Conservation (phyloP, 1,139 yeast genomes). For the Yamadazyma mexicana region DNA sequence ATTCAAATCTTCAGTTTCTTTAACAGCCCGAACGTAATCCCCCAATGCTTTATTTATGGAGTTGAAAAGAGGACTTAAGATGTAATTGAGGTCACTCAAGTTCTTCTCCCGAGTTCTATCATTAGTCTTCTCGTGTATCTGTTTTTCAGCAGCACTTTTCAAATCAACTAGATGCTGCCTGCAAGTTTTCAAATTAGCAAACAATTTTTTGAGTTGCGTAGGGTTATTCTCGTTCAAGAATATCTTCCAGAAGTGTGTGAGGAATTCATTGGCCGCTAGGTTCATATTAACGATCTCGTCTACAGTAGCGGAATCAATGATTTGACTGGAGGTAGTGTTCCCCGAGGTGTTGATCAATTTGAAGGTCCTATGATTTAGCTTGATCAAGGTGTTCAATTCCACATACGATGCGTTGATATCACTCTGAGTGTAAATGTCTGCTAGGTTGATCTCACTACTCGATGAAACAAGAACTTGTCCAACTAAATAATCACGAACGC, state of each 20-base stretch:
- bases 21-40: constrained; percentile 33
- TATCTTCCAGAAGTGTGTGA: constrained; percentile 47
- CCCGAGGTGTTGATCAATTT: constrained; percentile 15
- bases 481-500: constrained; percentile 27
- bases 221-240: constrained; percentile 40
- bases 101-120: constrained; percentile 37
- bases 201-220: constrained; percentile 38
- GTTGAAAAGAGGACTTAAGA: constrained; percentile 26
- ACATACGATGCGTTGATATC: constrained; percentile 47
- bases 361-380: constrained; percentile 49
- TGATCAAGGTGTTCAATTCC: constrained; percentile 52
- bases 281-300: constrained; percentile 42
- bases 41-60: constrained; percentile 33
- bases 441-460: constrained; percentile 34
- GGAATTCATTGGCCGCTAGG: constrained; percentile 41
- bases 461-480: constrained; percentile 18
- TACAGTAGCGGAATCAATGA: constrained; percentile 13
- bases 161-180: constrained; percentile 24
- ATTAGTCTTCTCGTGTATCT: constrained; percentile 5
- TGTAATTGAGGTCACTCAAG: constrained; percentile 31
- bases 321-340: constrained; percentile 6
- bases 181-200: constrained; percentile 36
- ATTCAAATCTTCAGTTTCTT: constrained; percentile 19
- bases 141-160: constrained; percentile 15
- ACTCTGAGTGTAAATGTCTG: constrained; percentile 36